Conservation (phyloP, 2,329 filamentous ascomycete species). For the Zarea fungicola region DNA sequence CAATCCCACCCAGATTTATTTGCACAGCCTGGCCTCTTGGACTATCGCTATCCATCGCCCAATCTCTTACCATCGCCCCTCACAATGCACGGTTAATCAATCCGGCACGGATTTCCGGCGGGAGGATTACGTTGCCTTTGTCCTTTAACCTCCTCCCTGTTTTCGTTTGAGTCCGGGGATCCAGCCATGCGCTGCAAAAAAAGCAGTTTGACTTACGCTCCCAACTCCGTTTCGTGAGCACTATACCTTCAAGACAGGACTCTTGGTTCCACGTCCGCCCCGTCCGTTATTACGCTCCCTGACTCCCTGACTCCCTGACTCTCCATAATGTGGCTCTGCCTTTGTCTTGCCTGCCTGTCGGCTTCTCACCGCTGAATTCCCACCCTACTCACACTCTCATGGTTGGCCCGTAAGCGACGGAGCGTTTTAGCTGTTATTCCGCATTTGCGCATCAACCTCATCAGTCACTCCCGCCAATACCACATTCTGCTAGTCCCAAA, state of each 20-base stretch:
- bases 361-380: background rate
- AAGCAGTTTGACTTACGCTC: too few species aligned
- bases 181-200: too few species aligned
- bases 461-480: too few species aligned
- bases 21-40: too few species aligned
- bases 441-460: background rate
- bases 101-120: background rate
- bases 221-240: constrained; percentile 1
- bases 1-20: background rate
- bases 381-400: background rate
- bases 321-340: background rate
- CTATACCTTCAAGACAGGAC: background rate
- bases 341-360: background rate
- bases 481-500: too few species aligned
- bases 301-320: background rate
- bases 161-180: too few species aligned
- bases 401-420: background rate
- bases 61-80: background rate
- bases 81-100: background rate
- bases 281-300: background rate
- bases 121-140: background rate
- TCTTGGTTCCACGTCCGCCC: constrained; percentile 1
- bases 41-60: background rate
- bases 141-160: background rate
- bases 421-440: background rate